phyloP scores from a whole-genome alignment of 1,284 basidiomycete species.

The Apiotrichum mycotoxinovorans region DNA sequence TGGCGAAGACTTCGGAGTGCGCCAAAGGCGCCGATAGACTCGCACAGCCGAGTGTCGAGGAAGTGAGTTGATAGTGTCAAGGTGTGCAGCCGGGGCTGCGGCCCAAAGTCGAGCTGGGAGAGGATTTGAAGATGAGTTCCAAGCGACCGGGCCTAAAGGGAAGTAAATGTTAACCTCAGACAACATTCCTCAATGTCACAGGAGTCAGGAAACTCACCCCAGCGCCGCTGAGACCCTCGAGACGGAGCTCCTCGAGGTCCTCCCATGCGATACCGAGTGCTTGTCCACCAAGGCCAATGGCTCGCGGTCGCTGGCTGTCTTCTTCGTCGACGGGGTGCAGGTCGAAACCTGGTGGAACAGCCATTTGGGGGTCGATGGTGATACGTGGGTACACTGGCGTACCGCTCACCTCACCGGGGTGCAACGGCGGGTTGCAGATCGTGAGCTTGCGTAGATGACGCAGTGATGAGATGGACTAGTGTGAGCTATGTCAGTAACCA shows the following conservation, averaged over 20 bases:
- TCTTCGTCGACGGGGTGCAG: not conserved
- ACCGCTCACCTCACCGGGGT: slow-evolving; percentile 2
- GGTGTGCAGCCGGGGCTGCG: slow-evolving; percentile 10
- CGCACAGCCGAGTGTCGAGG: slow-evolving; percentile 23
- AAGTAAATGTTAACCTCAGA: not conserved
- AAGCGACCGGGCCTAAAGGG: slow-evolving; percentile 22
- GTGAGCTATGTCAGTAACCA: not conserved
- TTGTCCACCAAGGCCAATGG: slow-evolving; percentile 10
- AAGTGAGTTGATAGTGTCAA: slow-evolving; percentile 31
- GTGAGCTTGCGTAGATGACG: slow-evolving; percentile 4
- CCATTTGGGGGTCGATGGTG: slow-evolving; percentile 11
- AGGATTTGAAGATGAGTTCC: slow-evolving; percentile 23
- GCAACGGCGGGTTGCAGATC: slow-evolving; percentile 5
- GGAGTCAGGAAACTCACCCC: slow-evolving; percentile 20
- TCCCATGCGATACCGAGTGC: slow-evolving; percentile 32
- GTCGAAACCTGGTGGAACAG: slow-evolving; percentile 2
- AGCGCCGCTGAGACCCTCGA: slow-evolving; percentile 8
- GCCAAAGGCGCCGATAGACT: slow-evolving; percentile 23
- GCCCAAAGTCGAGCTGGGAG: slow-evolving; percentile 2
- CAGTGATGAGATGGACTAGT: slow-evolving; percentile 11
- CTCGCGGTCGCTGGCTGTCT: slow-evolving; percentile 1
- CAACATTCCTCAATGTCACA: not conserved
- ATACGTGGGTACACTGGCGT: slow-evolving; percentile 10
- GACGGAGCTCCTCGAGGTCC: slow-evolving; percentile 22
- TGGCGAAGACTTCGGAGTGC: slow-evolving; percentile 21